Base-by-base conservation (phyloP, 2,329 filamentous ascomycete genomes). In the Calonectria hongkongensis region DNA sequence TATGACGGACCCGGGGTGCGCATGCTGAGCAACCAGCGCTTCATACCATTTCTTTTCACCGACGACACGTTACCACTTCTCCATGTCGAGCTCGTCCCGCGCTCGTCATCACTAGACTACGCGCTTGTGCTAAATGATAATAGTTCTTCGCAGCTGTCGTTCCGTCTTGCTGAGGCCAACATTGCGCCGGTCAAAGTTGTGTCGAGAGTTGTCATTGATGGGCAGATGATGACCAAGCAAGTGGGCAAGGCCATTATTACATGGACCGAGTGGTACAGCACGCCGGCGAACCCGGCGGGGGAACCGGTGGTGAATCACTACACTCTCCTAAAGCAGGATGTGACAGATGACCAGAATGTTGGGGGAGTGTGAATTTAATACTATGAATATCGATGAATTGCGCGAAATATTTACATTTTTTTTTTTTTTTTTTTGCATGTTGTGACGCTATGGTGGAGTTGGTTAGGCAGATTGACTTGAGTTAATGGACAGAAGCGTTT, bases 241-340 rank as follows among this genome's bases (percentile, higher is more conserved):
- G 48, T 51, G 10, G 48, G 48, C 3, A 51, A 51, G 13, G 48
- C 28, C 1, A 28, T 51, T 51, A 51, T 51, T 27, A 51, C 48
- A 9, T 51, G 48, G 48, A 51, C 48, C 4, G 48, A 51, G 48
- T 51, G 48, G 48, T 51, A 51, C 28, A 51, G 25, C 48, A 51
- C 48, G 15, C 48, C 48, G 25, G 48, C 48, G 13, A 51, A 51
- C 28, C 48, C 48, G 10, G 48, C 10, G 10, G 48, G 48, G 7
- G 48, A 51, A 25, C 48, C 48, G 12, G 48, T 51, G 25, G 48
- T 51, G 25, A 51, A 51, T 51, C 48, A 51, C 16, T 51, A 51
- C 28, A 25, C 48, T 25, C 48, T 51, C 10, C 25, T 51, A 25
- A 51, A 51, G 48, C 48, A 51, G 25, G 48, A 51, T 51, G 48